Evolutionary conservation across 495 filamentous ascomycete genomes (phyloP), one percentile per base, ranked within the genome.

Genomic region (Lasiosphaeria ovina): DNA sequence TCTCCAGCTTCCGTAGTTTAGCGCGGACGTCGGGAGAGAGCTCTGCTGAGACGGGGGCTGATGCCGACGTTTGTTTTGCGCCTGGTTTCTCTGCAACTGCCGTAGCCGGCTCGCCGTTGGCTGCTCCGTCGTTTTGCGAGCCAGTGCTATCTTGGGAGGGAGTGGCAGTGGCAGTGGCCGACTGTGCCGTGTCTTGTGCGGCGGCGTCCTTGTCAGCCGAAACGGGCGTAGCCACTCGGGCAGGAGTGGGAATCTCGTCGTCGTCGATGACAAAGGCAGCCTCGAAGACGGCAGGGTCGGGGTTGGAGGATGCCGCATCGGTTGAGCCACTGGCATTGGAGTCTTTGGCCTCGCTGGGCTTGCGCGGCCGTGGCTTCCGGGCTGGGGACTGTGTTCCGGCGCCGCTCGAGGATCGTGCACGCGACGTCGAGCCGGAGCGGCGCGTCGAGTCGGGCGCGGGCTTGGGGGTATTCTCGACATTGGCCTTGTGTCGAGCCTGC

Each of bases 241-340:
- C 61, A 4, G 83, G 75, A 35, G 81, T 76, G 61, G 83, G 84
- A 31, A 69, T 56, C 4, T 82, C 84, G 69, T 93, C 90, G 38
- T 92, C 89, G 17, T 91, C 91, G 61, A 93, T 88, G 1, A 89
- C 82, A 70, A 95, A 91, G 17, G 92, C 89, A 1, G 83, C 81
- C 62, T 94, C 90, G 66, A 95, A 95, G 58, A 93, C 86, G 49
- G 87, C 87, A 12, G 92, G 92, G 71, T 96, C 92, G 1, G 90
- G 89, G 33, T 80, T 75, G 9, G 60, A 47, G 16, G 51, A 48
- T 42, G 24, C 24, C 24, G 24, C 24, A 24, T 24, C 24, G 24
- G 24, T 2, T 24, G 24, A 24, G 24, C 81, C 64, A 76, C 85
- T 66, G 72, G 76, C 62, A 75, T 76, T 66, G 62, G 59, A 35